Base-by-base conservation (phyloP, 2,329 filamentous ascomycete genomes). In the Xylariaceae sp. region DNA sequence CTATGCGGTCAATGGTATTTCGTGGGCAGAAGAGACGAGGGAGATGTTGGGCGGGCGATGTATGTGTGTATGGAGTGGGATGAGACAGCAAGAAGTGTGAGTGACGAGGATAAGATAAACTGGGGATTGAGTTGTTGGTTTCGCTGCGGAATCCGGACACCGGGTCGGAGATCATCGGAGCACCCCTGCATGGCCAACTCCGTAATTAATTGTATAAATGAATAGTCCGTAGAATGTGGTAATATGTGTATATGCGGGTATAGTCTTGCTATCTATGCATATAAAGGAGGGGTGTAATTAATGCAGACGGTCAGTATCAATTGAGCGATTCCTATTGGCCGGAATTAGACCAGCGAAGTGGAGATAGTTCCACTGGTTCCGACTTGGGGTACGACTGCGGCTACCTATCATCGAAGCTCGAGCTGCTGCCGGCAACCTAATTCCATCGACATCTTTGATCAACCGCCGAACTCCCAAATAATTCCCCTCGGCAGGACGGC, bases 391-490 rank as follows among this genome's bases (percentile, higher is more conserved):
- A 19, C 19, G 19, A 19, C 19, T 19, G 19, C 19, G 19, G 19
- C 19, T 19, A 42, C 41, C 26, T 45, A 45, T 19, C 19, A 32
- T 44, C 34, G n/a, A 44, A 50, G 39, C 41, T 30, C 45, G 40
- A 52, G 50, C 45, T 49, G 34, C 55, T 40, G 5, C 32, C 35
- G 8, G 51, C 54, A 59, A 59, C 60, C 62, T 56, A 59, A 65
- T 64, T 61, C 59, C 66, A 43, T 60, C 55, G 47, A 58, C 61
- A 52, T 60, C 53, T 49, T 52, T 53, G 47, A 59, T 45, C 52
- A 52, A 45, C 44, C 35, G 41, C 42, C 37, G 59, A 47, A 48
- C 39, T 34, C 6, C 19, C n/a, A 39, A 27, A 37, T 39, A 35
- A 50, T 48, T 50, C 40, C 47, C 50, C 32, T 50, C 45, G 60